Conservation (phyloP, 2,329 filamentous ascomycete species). For the Colletotrichum tabaci region DNA sequence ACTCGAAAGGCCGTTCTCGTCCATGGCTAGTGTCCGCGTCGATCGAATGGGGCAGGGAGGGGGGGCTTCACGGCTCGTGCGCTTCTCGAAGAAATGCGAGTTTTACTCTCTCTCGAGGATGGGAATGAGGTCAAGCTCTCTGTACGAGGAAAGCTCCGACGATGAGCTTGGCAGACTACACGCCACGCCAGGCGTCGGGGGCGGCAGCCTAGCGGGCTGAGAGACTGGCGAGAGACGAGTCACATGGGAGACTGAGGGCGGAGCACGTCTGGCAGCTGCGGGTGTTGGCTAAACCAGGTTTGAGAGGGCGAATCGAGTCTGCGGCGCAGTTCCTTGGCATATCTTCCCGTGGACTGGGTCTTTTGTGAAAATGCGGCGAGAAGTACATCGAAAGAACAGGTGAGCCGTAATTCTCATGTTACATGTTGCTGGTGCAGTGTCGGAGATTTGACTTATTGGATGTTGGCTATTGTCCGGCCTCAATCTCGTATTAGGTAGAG, state of each 20-base stretch:
- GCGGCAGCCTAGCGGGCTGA: conserved; percentile 1
- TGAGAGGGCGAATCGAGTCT: neutral
- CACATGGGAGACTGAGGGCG: neutral
- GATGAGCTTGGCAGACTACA: neutral
- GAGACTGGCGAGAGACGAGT: neutral
- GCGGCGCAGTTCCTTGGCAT: neutral
- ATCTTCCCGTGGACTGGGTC: neutral
- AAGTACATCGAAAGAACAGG: neutral
- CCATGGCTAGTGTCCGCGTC: neutral
- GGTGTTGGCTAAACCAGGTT: neutral
- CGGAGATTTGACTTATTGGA: too few relatives aligned
- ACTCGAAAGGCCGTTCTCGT: neutral
- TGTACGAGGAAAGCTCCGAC: too few relatives aligned
- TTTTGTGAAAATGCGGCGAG: neutral
- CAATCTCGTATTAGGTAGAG: neutral
- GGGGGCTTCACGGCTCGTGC: too few relatives aligned
- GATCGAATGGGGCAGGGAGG: too few relatives aligned
- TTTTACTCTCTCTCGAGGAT: neutral
- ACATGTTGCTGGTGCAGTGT: neutral
- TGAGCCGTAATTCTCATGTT: neutral
- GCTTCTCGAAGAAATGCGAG: too few relatives aligned
- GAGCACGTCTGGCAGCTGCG: neutral
- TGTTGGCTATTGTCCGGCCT: too few relatives aligned
- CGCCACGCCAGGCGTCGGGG: neutral
- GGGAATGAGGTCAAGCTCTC: neutral